Evolutionary conservation across 2,329 filamentous ascomycete species (phyloP).

Genomic region (Bertia moriformis): DNA sequence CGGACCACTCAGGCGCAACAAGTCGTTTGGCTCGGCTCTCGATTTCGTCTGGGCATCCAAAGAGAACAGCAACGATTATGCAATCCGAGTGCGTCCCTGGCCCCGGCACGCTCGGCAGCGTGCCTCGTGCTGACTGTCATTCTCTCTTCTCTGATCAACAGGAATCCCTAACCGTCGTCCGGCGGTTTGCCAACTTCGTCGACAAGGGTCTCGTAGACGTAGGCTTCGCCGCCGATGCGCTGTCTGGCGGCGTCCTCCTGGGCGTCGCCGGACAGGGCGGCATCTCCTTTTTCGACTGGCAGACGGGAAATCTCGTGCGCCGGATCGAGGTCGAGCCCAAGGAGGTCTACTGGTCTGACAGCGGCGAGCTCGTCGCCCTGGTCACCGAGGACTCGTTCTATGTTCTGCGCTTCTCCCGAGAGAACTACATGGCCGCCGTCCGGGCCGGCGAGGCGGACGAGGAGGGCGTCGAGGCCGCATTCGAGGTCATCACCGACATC

Average conservation of each 20-base stretch:
- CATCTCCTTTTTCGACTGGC: slow-evolving; percentile 59
- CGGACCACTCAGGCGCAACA: too few species aligned
- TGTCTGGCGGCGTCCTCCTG: slow-evolving; percentile 48
- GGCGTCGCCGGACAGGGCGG: slow-evolving; percentile 56
- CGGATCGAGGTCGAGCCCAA: slow-evolving; percentile 49
- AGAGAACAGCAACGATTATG: slow-evolving; percentile 58
- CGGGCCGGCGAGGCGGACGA: slow-evolving; percentile 72
- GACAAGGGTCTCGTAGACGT: slow-evolving; percentile 53
- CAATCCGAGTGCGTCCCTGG: too few species aligned
- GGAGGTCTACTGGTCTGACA: slow-evolving; percentile 92
- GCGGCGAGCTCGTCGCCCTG: slow-evolving; percentile 79
- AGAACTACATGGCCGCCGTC: slow-evolving; percentile 71
- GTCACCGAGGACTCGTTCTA: slow-evolving; percentile 94
- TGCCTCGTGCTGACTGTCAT: too few species aligned
- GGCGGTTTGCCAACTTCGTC: slow-evolving; percentile 59
- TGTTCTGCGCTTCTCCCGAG: slow-evolving; percentile 78
- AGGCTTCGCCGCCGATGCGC: slow-evolving; percentile 52
- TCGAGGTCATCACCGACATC: slow-evolving; percentile 91
- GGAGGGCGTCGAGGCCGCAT: slow-evolving; percentile 87
- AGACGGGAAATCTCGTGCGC: slow-evolving; percentile 47
- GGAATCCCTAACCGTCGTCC: slow-evolving; percentile 39
- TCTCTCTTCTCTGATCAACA: too few species aligned
- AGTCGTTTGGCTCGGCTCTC: slow-evolving; percentile 53
- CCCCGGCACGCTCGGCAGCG: too few species aligned
- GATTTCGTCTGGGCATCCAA: slow-evolving; percentile 59